Base-by-base conservation (phyloP, 2,329 filamentous ascomycete genomes). In the Penicillium digitatum region DNA sequence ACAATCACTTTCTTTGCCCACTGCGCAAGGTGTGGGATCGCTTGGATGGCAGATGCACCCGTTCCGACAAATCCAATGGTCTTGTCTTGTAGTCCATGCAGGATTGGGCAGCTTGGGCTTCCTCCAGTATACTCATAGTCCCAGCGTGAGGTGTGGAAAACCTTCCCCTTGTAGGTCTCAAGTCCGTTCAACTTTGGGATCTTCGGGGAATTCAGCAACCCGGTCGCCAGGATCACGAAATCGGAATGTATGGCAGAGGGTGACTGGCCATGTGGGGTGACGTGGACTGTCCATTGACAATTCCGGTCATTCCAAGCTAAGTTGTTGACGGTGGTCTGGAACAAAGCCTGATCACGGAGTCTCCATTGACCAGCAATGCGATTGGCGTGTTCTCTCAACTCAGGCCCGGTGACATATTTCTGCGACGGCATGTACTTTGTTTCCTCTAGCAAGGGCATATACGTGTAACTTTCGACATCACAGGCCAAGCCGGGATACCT, bases 381-480 rank as follows among this genome's bases (percentile, higher is more conserved):
- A 7, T 78, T 66, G 3, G 76, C 72, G 62, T 84, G 76, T 34
- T 72, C 66, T 0, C 77, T 74, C 18, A 84, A 55, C 59, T 82
- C 80, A 3, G 67, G 60, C 0, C 76, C 79, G 10, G 69, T 69
- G 0, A 76, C 69, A 58, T 80, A 82, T 39, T 75, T 75, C 40
- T 81, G 72, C 16, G 72, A 79, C 0, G 84, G 84, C 65, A 85
- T 77, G 62, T 83, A 85, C 0, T 78, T 79, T 1, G 76, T 83
- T 66, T 86, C 82, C 56, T 86, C 83, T 2, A 86, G 74, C 12
- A 84, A 68, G 3, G 83, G 82, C 69, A 86, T 68, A 62, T 86
- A 87, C n/a, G 78, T 73, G 60, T 82, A 84, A 48, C 76, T 76
- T 67, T 87, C 84, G 3, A 84, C 70, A 61, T 87, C 84, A 63